Evolutionary conservation across 2,329 filamentous ascomycete species (phyloP), one percentile per base, ranked within the genome.

Genomic region (Amphichorda felina): DNA sequence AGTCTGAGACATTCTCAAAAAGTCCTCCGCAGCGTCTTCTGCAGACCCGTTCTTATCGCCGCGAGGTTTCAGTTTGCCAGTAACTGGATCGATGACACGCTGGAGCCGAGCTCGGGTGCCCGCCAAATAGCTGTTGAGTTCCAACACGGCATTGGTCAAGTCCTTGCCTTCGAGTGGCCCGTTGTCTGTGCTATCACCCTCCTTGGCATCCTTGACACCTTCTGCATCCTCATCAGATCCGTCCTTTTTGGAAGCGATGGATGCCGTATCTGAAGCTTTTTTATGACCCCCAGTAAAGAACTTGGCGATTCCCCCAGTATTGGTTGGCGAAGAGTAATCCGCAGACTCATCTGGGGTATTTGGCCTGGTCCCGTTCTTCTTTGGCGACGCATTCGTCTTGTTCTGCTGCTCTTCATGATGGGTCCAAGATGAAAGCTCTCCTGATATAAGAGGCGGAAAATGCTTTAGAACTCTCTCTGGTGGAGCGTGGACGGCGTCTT

Each of bases 391-490:
- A 17, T 31, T 28, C n/a, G 8, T n/a, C 11, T 31, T 24, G 8
- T 17, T 17, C 14, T 33, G 6, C 15, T 8, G 15, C 16, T 31
- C 29, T 19, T 69, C 66, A 1, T 43, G 47, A 5, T 53, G 49
- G 1, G 50, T 39, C 44, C 78, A 64, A 2, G 65, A 70, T 0
- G 86, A 87, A 2, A 94, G 59, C 17, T 85, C 76, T 1, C 91
- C 91, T 1, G 89, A 82, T 44, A 98, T 93, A 8, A 77, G 68
- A 40, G 69, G 78, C 2, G 91, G 91, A 46, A 87, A 98, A 8
- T 96, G 60, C 28, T 75, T 75, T 41, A 98, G 77, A 3, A 96
- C 91, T 34, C 84, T 72, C 52, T 93, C 86, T 0, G 91, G 89
- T 1, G 91, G 85, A 0, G 91, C 88, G 46, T 85, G 78, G 3